Percentiles rank a stretch among this genome's conserved stretches.
Evolutionary conservation across 2,329 filamentous ascomycete species (phyloP).

Genomic region (Cercospora canescens): DNA sequence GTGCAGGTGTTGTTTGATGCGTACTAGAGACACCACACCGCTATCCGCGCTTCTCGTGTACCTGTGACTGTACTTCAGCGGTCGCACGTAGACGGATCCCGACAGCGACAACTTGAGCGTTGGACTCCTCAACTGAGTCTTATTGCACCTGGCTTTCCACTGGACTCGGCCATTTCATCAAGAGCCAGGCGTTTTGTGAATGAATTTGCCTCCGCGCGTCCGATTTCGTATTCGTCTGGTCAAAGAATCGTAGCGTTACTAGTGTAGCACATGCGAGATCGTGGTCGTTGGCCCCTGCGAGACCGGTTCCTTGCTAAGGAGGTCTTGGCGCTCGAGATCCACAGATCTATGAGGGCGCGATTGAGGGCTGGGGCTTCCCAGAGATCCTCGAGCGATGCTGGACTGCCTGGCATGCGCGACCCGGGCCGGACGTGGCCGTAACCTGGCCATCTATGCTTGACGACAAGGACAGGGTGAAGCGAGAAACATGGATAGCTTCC

Average conservation of each 20-base stretch:
- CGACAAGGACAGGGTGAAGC: not conserved
- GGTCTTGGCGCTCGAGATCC: not conserved
- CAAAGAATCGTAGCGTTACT: not conserved
- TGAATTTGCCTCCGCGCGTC: not conserved
- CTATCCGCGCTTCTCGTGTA: not conserved
- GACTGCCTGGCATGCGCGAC: not conserved
- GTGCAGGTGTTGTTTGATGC: not conserved
- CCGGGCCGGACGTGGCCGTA: not conserved
- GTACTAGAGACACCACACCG: slow-evolving; percentile 2
- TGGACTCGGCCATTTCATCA: not conserved
- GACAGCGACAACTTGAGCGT: not conserved
- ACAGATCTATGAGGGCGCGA: not conserved
- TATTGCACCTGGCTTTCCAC: not conserved
- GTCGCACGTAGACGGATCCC: too few species aligned
- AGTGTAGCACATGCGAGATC: not conserved
- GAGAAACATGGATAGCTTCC: not conserved
- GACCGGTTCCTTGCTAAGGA: not conserved
- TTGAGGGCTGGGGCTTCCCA: not conserved
- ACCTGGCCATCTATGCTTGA: not conserved
- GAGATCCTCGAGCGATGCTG: not conserved
- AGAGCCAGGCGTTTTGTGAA: not conserved
- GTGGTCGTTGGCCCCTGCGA: not conserved
- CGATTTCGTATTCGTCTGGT: not conserved
- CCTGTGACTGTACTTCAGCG: not conserved
- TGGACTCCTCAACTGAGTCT: not conserved